Percentiles rank a stretch among this genome's conserved stretches.
These are phyloP conservation scores for Phyllosticta paracitricarpa DNA, from an alignment of 2,329 filamentous ascomycete genomes.

Conservation along the genomic window DNA sequence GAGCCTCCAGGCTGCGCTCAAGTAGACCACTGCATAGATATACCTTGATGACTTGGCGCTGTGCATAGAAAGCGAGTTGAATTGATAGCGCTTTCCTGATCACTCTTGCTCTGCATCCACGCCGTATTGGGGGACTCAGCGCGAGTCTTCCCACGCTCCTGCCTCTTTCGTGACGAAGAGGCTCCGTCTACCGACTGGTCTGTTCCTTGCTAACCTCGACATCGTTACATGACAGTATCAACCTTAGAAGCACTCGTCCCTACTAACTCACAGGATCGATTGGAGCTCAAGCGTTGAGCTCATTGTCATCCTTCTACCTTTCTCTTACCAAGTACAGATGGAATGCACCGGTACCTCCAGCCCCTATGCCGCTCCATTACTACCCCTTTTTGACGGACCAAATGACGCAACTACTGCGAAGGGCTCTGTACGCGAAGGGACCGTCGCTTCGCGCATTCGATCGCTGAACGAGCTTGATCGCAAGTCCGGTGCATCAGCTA, in stretches of 20 bases:
- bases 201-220: background rate
- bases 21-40: slow-evolving; percentile 51
- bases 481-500: background rate
- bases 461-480: slow-evolving; percentile 1
- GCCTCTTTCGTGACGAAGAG: background rate
- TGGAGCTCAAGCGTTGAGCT: background rate
- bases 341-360: background rate
- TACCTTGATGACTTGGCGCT: slow-evolving; percentile 23
- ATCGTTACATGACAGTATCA: background rate
- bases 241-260: background rate
- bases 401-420: background rate
- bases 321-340: background rate
- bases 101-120: background rate
- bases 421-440: background rate
- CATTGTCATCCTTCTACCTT: background rate
- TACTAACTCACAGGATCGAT: background rate
- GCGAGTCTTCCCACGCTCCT: background rate
- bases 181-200: background rate
- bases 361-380: background rate
- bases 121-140: background rate
- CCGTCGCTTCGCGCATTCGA: slow-evolving; percentile 8
- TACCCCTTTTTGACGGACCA: slow-evolving; percentile 3
- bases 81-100: slow-evolving; percentile 15
- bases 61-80: slow-evolving; percentile 26
- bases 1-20: slow-evolving; percentile 69